These are phyloP conservation scores for Ascochyta rabiei DNA, from an alignment of 2,329 filamentous ascomycete species.

Conservation along the genomic window DNA sequence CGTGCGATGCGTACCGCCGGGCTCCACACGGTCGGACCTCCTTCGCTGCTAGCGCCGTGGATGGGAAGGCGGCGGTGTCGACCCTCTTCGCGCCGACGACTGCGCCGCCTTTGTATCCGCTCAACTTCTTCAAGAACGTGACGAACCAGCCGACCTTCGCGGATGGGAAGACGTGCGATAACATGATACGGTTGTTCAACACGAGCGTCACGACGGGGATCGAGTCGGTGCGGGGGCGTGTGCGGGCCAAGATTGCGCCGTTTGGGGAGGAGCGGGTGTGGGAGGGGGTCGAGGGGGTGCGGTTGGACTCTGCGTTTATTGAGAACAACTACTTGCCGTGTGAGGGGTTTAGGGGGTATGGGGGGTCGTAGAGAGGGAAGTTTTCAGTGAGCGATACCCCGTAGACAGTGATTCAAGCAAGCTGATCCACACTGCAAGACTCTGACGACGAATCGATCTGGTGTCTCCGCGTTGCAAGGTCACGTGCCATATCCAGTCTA, in stretches of 20 bases:
- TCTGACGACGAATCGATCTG: too few relatives aligned
- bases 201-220: constrained; percentile 51
- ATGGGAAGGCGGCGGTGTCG: constrained; percentile 11
- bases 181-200: constrained; percentile 55
- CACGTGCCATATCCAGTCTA: too few relatives aligned
- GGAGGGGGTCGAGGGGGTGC: constrained; percentile 41
- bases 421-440: too few relatives aligned
- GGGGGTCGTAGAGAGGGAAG: background rate
- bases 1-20: constrained; percentile 57
- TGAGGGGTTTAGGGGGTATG: constrained; percentile 41
- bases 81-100: constrained; percentile 22
- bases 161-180: constrained; percentile 51
- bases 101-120: constrained; percentile 40
- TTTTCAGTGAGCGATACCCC: too few relatives aligned
- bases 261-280: constrained; percentile 40
- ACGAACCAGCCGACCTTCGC: constrained; percentile 62
- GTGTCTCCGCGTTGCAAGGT: too few relatives aligned
- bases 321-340: constrained; percentile 49
- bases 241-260: constrained; percentile 37
- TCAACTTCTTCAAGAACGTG: constrained; percentile 56
- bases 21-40: constrained; percentile 19
- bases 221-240: constrained; percentile 42
- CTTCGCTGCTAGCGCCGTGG: constrained; percentile 27
- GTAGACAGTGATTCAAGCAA: too few relatives aligned
- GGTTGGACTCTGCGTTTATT: constrained; percentile 49